Conservation (phyloP, 1,284 basidiomycete genomes). For the Anthracocystis panici-leucophaei region DNA sequence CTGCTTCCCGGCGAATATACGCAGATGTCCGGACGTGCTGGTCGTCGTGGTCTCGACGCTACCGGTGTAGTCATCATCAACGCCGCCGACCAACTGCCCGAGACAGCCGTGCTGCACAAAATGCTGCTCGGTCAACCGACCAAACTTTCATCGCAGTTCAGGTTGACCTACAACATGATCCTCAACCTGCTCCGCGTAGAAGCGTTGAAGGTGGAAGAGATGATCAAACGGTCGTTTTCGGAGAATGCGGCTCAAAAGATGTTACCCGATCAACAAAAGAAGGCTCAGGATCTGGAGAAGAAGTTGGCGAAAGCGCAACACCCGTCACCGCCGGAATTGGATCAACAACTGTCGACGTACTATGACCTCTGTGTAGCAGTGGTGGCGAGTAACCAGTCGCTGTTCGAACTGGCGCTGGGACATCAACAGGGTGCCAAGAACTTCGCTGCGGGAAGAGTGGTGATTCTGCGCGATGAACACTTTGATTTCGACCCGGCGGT, state of each 20-base stretch:
- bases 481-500: slow-evolving; percentile 82
- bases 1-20: slow-evolving; percentile 78
- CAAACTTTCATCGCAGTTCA: slow-evolving; percentile 95
- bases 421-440: slow-evolving; percentile 79
- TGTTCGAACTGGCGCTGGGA: slow-evolving; percentile 77
- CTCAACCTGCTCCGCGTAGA: slow-evolving; percentile 95
- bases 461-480: slow-evolving; percentile 80
- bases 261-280: slow-evolving; percentile 90
- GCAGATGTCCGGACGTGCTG: slow-evolving; percentile 98
- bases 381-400: slow-evolving; percentile 76
- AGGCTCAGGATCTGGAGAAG: slow-evolving; percentile 79
- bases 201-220: slow-evolving; percentile 95
- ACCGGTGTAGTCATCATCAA: slow-evolving; percentile 95
- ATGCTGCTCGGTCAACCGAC: slow-evolving; percentile 95
- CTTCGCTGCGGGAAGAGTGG: slow-evolving; percentile 81
- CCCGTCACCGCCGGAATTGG: slow-evolving; percentile 73
- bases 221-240: slow-evolving; percentile 99
- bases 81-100: slow-evolving; percentile 82
- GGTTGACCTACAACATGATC: slow-evolving; percentile 99
- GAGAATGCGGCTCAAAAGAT: slow-evolving; percentile 95
- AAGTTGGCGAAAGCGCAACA: slow-evolving; percentile 77
- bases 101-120: slow-evolving; percentile 73
- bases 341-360: slow-evolving; percentile 78
- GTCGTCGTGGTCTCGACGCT: slow-evolving; percentile 91
- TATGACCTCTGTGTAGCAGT: slow-evolving; percentile 83